These are phyloP conservation scores for Aegilops speltoides DNA, from an alignment of 176 grass and related monocot species.

Conservation along the genomic window DNA sequence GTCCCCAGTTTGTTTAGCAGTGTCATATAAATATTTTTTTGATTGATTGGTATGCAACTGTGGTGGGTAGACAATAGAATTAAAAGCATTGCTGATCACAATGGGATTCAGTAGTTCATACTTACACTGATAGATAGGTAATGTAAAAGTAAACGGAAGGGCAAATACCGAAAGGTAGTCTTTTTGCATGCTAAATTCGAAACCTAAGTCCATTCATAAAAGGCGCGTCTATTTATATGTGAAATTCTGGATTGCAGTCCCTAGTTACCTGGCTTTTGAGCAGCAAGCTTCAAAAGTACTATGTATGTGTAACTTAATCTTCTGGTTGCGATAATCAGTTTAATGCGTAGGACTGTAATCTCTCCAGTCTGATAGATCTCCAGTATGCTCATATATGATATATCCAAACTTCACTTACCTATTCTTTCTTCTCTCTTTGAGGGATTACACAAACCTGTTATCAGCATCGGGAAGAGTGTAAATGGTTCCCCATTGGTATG, in stretches of 20 bases:
- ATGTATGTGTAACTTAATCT: neutral
- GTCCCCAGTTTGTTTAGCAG: conserved; percentile 16
- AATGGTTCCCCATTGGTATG: conserved; percentile 82
- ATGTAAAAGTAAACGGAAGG: neutral
- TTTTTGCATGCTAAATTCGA: neutral
- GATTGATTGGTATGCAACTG: neutral
- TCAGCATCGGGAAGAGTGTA: conserved; percentile 98
- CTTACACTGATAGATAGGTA: neutral
- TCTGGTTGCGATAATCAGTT: conserved; percentile 8
- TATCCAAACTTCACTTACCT: conserved; percentile 48
- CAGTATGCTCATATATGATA: conserved; percentile 11
- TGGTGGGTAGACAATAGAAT: conserved; percentile 3
- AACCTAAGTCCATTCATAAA: neutral
- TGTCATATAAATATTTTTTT: neutral
- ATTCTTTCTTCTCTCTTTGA: conserved; percentile 87
- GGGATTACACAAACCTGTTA: conserved; percentile 70
- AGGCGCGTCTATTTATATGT: neutral
- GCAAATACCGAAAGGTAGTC: neutral
- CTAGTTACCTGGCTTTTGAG: neutral
- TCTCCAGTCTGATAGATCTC: neutral
- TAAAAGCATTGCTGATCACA: neutral
- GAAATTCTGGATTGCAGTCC: neutral
- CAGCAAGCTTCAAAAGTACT: neutral
- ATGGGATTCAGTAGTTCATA: neutral
- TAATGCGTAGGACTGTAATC: neutral